phyloP scores from a whole-genome alignment of 176 grass and related monocot genomes.

The Chrysopogon serrulatus region DNA sequence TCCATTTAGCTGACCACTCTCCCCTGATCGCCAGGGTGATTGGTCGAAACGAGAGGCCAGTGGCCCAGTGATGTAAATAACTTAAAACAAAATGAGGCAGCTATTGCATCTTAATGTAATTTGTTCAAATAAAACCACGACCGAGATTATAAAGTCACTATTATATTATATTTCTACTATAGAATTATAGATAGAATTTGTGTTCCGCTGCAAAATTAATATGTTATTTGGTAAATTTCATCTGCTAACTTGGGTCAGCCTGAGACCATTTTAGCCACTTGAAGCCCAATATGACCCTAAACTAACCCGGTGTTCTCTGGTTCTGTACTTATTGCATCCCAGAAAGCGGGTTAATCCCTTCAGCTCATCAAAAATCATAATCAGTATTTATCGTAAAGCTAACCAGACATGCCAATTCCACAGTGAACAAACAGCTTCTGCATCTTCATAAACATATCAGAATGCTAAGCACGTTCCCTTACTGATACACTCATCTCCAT shows the following conservation, averaged over 20 bases:
- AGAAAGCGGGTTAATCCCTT: not conserved
- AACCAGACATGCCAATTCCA: not conserved
- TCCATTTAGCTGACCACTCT: not conserved
- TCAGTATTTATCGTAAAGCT: too few relatives aligned
- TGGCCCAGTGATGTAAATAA: constrained; percentile 23
- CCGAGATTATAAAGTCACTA: not conserved
- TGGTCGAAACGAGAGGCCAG: not conserved
- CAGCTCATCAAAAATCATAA: not conserved
- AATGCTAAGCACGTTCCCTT: not conserved
- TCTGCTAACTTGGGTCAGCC: not conserved
- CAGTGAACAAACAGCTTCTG: not conserved
- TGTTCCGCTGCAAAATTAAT: not conserved
- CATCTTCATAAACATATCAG: not conserved
- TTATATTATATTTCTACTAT: too few relatives aligned
- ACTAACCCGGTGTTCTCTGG: not conserved
- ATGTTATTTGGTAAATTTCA: not conserved
- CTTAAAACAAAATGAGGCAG: not conserved
- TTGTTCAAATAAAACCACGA: not conserved
- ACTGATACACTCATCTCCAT: not conserved
- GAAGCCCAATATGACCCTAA: not conserved
- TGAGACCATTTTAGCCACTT: not conserved
- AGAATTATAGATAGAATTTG: not conserved
- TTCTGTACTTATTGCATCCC: not conserved
- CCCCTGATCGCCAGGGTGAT: not conserved
- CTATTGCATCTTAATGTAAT: not conserved